Evolutionary conservation across 768 basidiomycete genomes (phyloP), one percentile per base, ranked within the genome.

Genomic region (Suillus variegatus): DNA sequence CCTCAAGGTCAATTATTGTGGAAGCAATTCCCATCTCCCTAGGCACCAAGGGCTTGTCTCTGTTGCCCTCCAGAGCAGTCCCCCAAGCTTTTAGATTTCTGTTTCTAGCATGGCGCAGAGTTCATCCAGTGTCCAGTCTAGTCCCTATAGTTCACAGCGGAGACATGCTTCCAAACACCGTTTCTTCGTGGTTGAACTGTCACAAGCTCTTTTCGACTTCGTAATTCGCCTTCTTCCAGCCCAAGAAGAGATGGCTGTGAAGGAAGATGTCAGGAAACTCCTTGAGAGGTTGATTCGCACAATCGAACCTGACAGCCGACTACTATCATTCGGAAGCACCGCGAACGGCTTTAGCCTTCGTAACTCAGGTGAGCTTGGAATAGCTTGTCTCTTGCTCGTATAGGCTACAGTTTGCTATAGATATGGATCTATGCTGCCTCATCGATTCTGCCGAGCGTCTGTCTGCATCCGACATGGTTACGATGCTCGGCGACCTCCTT

Each of bases 371-470:
- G 61, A 64, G 82, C 70, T 28, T 41, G 66, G 62, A 66, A 64
- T 62, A 49, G 28, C 35, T 60, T 32, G 57, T 20, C 64, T 64
- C 38, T 67, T 62, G 25, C 55, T 40, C 38, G 18, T 54, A 41
- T 16, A 40, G 64, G 57, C 68, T 66, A 72, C 65, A 67, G 46
- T 67, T 61, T 55, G 14, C 35, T 10, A 51, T 72, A 98, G 97
- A 99, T 79, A 99, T 99, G 97, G 97, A 99, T 79, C 82, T 99
- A 41, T 98, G 96, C 76, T 98, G 95, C 78, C 85, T 99, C 75
- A 94, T 97, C 76, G 94, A 97, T 77, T 91, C 93, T 10, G 85
- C 89, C 64, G 89, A 89, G 78, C 92, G 82, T 65, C 87, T 86
- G 68, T 85, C 90, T 41, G 90, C 97, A 14, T 84, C 91, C 49